Evolutionary conservation across 2,329 filamentous ascomycete genomes (phyloP).

Genomic region (Ophiosphaerella herpotricha): DNA sequence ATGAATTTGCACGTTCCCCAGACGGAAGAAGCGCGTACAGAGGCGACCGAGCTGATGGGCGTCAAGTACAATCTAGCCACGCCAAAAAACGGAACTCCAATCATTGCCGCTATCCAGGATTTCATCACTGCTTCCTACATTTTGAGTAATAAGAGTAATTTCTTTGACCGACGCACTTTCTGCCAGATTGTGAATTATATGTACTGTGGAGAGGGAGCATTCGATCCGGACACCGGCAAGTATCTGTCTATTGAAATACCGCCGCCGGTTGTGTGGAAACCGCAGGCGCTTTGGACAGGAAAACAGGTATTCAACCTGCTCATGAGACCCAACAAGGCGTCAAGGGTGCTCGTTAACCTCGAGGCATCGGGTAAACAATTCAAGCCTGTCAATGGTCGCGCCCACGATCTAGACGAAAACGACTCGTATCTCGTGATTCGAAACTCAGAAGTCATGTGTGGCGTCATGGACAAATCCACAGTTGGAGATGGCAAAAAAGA

Average conservation of each 20-base stretch:
- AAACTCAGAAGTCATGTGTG: constrained; percentile 97
- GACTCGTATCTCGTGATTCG: constrained; percentile 91
- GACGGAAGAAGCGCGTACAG: constrained; percentile 92
- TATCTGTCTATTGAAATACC: constrained; percentile 77
- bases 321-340: constrained; percentile 85
- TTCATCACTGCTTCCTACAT: constrained; percentile 96
- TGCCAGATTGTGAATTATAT: constrained; percentile 91
- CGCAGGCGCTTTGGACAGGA: constrained; percentile 88
- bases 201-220: constrained; percentile 71
- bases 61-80: constrained; percentile 96
- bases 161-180: constrained; percentile 88
- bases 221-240: constrained; percentile 52
- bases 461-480: constrained; percentile 95
- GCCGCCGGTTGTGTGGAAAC: constrained; percentile 83
- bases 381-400: constrained; percentile 64
- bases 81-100: constrained; percentile 95
- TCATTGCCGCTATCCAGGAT: constrained; percentile 98
- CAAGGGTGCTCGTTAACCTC: constrained; percentile 82
- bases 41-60: constrained; percentile 96
- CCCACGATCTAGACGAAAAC: constrained; percentile 73
- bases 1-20: constrained; percentile 99
- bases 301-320: constrained; percentile 95
- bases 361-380: constrained; percentile 91
- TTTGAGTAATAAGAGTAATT: constrained; percentile 88
- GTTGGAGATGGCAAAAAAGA: constrained; percentile 98